Evolutionary conservation across 768 basidiomycete genomes (phyloP), one percentile per base, ranked within the genome.

Genomic region (Lentinula sp.): DNA sequence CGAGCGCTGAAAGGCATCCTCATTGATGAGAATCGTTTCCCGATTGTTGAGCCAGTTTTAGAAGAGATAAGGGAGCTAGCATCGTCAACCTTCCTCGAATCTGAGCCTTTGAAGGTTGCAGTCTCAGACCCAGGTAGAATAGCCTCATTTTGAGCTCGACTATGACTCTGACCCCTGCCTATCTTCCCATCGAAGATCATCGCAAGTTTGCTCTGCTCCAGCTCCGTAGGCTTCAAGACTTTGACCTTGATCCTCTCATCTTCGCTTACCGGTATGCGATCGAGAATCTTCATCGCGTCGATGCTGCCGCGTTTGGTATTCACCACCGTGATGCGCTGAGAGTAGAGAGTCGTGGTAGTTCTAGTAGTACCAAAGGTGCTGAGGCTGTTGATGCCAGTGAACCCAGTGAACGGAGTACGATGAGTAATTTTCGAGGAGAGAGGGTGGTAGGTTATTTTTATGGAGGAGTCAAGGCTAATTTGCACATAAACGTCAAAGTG

Each of bases 391-490:
- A 49, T 51, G 7, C 48, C 48, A 37, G 49, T 60, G 18, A 50
- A 42, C 1, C 45, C 48, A 20, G 49, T 60, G 49, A 70, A 72
- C 63, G 77, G 73, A 0, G 76, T 76, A 13, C 68, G 68, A 32
- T 72, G 67, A 2, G 74, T 70, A 36, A 66, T 62, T 57, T 74
- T 76, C 63, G 74, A 76, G 55, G 64, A 67, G 15, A 65, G 67
- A 2, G 77, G 77, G 43, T 75, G 75, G 64, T 78, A 78, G 3
- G 74, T 76, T 6, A 77, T 67, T 39, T 74, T 70, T 63, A 79
- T 71, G 32, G 78, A 75, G 2, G 76, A 73, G 61, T 78, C 78
- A 18, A 78, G 54, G 3, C 77, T 79, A 52, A 35, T 20, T 62
- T 48, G 10, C 3, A 48, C 9, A 42, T 18, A 41, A 36, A 33